These are phyloP conservation scores for Cladobotryum protrusum DNA, from an alignment of 2,329 filamentous ascomycete species.

Conservation along the genomic window DNA sequence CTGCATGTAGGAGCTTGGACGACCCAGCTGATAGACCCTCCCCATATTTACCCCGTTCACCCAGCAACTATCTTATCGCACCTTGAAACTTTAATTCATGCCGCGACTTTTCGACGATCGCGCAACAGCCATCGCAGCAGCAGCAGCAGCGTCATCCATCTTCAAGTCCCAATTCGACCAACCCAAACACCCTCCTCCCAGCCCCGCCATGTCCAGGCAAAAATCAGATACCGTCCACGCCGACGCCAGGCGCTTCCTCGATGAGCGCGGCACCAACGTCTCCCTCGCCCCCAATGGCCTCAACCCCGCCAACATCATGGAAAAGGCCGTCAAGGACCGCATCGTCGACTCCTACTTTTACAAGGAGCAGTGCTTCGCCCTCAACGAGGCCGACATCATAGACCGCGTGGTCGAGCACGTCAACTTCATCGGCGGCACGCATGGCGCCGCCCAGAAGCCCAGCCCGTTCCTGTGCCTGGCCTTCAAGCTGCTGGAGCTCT, in stretches of 20 bases:
- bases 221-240: conserved; percentile 58
- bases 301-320: conserved; percentile 92
- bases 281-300: conserved; percentile 76
- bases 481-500: conserved; percentile 89
- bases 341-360: conserved; percentile 96
- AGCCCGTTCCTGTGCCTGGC: conserved; percentile 89
- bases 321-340: conserved; percentile 90
- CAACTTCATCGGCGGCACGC: conserved; percentile 79
- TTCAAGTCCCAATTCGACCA: background rate
- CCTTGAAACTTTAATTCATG: conserved; percentile 13
- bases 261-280: conserved; percentile 78
- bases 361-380: conserved; percentile 96
- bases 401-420: conserved; percentile 83
- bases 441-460: conserved; percentile 76
- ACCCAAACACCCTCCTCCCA: conserved; percentile 6
- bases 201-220: conserved; percentile 27
- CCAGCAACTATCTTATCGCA: conserved; percentile 39
- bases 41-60: conserved; percentile 28
- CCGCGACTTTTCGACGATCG: background rate
- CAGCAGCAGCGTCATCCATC: conserved; percentile 12
- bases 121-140: too few species aligned
- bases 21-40: background rate
- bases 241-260: conserved; percentile 76
- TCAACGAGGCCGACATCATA: conserved; percentile 78
- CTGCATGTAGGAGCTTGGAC: background rate